Evolutionary conservation across 768 basidiomycete species (phyloP).

Genomic region (Boletus coccyginus): DNA sequence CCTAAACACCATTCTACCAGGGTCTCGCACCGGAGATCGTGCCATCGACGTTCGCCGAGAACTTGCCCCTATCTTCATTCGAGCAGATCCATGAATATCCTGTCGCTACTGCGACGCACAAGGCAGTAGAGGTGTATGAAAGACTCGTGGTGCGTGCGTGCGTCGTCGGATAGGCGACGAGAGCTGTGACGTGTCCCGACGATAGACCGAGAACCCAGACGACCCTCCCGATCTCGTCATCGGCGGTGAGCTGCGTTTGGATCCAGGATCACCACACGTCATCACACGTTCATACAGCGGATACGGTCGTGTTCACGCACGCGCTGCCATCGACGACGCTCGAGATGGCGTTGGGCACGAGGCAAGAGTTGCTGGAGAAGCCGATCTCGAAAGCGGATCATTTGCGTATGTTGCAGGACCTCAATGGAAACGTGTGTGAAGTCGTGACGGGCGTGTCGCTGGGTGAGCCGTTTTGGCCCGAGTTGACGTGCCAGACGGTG

Average conservation of each 20-base stretch:
- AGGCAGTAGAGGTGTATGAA: slow-evolving; percentile 86
- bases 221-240: slow-evolving; percentile 81
- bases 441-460: slow-evolving; percentile 90
- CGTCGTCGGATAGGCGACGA: not conserved
- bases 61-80: slow-evolving; percentile 65
- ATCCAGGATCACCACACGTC: not conserved
- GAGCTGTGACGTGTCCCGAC: not conserved
- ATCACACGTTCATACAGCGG: slow-evolving; percentile 50
- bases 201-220: slow-evolving; percentile 52
- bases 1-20: slow-evolving; percentile 25
- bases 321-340: slow-evolving; percentile 55
- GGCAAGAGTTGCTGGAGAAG: slow-evolving; percentile 87
- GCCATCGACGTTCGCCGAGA: slow-evolving; percentile 78
- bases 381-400: slow-evolving; percentile 78
- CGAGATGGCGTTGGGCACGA: slow-evolving; percentile 38
- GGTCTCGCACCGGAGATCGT: slow-evolving; percentile 69
- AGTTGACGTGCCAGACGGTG: not conserved
- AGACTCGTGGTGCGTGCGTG: slow-evolving; percentile 57
- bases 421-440: slow-evolving; percentile 85
- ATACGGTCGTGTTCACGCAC: slow-evolving; percentile 92
- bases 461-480: slow-evolving; percentile 42
- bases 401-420: slow-evolving; percentile 79
- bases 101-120: slow-evolving; percentile 70
- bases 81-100: slow-evolving; percentile 72
- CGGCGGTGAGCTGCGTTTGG: slow-evolving; percentile 44